These are phyloP conservation scores for Aspergillus felis DNA, from an alignment of 2,329 filamentous ascomycete genomes.

Conservation along the genomic window DNA sequence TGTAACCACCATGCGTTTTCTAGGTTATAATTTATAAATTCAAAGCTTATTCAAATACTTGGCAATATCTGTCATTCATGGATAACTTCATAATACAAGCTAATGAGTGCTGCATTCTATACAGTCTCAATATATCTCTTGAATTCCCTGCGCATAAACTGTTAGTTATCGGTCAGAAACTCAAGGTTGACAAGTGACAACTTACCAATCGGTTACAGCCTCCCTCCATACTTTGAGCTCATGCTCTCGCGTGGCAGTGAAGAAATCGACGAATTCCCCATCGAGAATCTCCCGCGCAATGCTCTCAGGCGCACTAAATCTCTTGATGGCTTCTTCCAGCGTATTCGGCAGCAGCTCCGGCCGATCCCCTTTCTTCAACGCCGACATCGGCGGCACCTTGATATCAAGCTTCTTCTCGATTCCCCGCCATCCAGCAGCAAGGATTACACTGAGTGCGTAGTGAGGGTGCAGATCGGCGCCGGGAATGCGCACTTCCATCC, in stretches of 20 bases:
- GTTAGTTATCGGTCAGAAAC: constrained; percentile 4
- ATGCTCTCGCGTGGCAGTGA: constrained; percentile 85
- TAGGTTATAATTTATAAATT: too few species aligned
- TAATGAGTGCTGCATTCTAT: constrained; percentile 21
- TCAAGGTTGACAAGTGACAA: constrained; percentile 41
- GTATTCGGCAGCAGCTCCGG: constrained; percentile 63
- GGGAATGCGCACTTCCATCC: constrained; percentile 22
- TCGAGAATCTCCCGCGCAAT: constrained; percentile 89
- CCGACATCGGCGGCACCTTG: constrained; percentile 71
- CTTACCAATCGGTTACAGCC: constrained; percentile 90
- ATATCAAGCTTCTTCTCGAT: constrained; percentile 87
- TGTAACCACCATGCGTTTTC: too few species aligned
- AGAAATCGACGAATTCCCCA: constrained; percentile 92
- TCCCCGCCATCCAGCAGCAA: constrained; percentile 89
- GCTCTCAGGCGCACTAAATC: constrained; percentile 71
- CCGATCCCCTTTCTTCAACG: constrained; percentile 61
- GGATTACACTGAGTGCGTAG: constrained; percentile 76
- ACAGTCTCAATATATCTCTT: constrained; percentile 72
- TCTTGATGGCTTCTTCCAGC: constrained; percentile 73
- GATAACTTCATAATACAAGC: too few species aligned
- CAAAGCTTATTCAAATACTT: too few species aligned
- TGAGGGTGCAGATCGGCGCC: constrained; percentile 87
- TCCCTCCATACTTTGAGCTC: constrained; percentile 88
- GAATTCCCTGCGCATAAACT: constrained; percentile 56
- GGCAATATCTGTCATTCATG: too few species aligned